These are phyloP conservation scores for Rhizophora apiculata DNA, from an alignment of 345 rosid species.

Conservation along the genomic window DNA sequence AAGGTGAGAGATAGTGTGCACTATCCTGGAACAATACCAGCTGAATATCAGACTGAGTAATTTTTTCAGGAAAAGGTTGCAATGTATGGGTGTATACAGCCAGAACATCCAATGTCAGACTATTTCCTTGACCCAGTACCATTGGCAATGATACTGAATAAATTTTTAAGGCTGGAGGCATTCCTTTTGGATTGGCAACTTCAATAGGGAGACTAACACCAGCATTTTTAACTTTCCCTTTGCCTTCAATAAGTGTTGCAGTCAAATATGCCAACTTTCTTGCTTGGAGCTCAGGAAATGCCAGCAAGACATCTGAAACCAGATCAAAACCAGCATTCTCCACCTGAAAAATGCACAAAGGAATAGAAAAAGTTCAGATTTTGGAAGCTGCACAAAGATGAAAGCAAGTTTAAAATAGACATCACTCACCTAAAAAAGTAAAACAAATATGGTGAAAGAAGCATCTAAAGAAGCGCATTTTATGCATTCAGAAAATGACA, in stretches of 20 bases:
- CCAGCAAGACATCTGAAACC: conserved; percentile 66
- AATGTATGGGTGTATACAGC: conserved; percentile 58
- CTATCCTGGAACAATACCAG: conserved; percentile 80
- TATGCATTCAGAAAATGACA: too few species aligned
- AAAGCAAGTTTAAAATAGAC: background rate
- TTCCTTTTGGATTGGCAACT: conserved; percentile 38
- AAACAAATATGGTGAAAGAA: background rate
- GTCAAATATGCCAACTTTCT: conserved; percentile 66
- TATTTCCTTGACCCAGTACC: conserved; percentile 52
- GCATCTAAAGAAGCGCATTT: background rate
- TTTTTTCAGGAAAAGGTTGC: conserved; percentile 81
- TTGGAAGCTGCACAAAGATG: background rate
- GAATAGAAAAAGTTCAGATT: background rate
- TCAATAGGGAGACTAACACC: conserved; percentile 45
- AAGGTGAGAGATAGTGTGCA: conserved; percentile 74
- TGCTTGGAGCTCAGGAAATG: conserved; percentile 65
- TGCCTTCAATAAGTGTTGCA: conserved; percentile 51
- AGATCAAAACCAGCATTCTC: conserved; percentile 61
- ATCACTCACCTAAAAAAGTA: too few species aligned
- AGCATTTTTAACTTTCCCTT: conserved; percentile 57
- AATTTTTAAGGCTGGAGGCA: conserved; percentile 55
- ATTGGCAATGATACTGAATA: conserved; percentile 65
- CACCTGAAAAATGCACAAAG: conserved; percentile 35
- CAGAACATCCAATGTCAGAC: conserved; percentile 56
- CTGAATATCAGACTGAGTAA: conserved; percentile 80